Percentiles rank a stretch among this genome's conserved stretches.
phyloP scores from a whole-genome alignment of 2,329 filamentous ascomycete species.

The Xylariaceae sp. region DNA sequence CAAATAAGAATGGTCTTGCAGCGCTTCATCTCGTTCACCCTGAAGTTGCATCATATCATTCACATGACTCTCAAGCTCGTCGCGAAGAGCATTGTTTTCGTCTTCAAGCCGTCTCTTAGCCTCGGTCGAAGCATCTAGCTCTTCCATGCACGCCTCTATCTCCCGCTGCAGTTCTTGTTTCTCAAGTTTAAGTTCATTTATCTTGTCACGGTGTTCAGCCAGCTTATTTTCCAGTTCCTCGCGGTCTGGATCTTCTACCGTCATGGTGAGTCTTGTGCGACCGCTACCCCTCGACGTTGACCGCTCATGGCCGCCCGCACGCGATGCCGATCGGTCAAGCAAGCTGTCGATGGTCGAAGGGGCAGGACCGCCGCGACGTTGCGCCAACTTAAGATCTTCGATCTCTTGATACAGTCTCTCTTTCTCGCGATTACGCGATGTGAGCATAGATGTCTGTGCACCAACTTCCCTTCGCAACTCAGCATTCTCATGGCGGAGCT shows the following conservation, averaged over 20 bases:
- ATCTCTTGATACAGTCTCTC: constrained; percentile 96
- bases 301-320: constrained; percentile 69
- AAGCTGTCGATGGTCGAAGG: constrained; percentile 82
- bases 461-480: constrained; percentile 90
- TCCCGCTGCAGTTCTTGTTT: constrained; percentile 88
- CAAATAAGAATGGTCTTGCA: constrained; percentile 64
- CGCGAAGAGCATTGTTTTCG: constrained; percentile 66
- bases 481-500: constrained; percentile 88
- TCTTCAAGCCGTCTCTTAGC: constrained; percentile 64
- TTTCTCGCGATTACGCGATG: constrained; percentile 92
- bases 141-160: constrained; percentile 75
- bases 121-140: constrained; percentile 74
- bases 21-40: constrained; percentile 81
- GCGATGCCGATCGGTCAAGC: constrained; percentile 89
- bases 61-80: constrained; percentile 77
- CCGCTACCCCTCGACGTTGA: constrained; percentile 76
- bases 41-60: constrained; percentile 80
- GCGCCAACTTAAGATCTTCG: constrained; percentile 89
- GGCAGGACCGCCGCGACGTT: constrained; percentile 68
- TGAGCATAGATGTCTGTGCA: constrained; percentile 96
- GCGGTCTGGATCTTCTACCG: constrained; percentile 72
- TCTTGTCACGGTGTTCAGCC: constrained; percentile 80
- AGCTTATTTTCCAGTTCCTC: constrained; percentile 86
- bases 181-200: constrained; percentile 82
- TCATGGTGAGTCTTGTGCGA: constrained; percentile 63